phyloP scores from a whole-genome alignment of 106 monocot species.

The Hemerocallis citrina region DNA sequence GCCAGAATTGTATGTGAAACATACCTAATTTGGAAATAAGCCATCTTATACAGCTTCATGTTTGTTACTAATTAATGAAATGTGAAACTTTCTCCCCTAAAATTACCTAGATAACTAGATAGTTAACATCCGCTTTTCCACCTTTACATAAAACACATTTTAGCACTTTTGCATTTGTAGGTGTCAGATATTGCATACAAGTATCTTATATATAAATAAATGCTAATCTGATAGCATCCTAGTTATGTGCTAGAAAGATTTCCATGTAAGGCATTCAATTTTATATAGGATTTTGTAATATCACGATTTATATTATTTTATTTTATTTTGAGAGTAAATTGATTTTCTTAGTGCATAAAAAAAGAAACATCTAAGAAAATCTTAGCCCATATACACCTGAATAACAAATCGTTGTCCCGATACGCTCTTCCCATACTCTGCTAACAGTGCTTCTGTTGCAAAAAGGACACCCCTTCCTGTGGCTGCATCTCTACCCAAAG shows the following conservation, averaged over 20 bases:
- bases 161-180: background rate
- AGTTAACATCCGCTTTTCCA: too few species aligned
- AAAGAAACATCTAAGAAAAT: too few species aligned
- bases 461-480: slow-evolving; percentile 92
- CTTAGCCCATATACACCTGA: slow-evolving; percentile 38
- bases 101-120: background rate
- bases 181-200: background rate
- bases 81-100: background rate
- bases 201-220: too few species aligned
- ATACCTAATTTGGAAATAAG: background rate
- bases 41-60: background rate
- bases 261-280: too few species aligned
- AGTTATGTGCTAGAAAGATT: background rate
- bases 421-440: slow-evolving; percentile 85
- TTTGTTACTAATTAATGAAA: background rate
- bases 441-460: slow-evolving; percentile 78
- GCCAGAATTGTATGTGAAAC: background rate
- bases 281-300: background rate
- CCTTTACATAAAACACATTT: too few species aligned
- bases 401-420: slow-evolving; percentile 77
- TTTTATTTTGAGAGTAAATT: too few species aligned
- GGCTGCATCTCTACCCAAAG: slow-evolving; percentile 94
- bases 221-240: background rate
- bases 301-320: too few species aligned
- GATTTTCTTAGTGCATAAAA: background rate